A percentile compares a stretch with the other conserved stretches of the same genome.
Evolutionary conservation across 2,329 filamentous ascomycete genomes (phyloP).

Genomic region (Pseudogymnoascus sp.): DNA sequence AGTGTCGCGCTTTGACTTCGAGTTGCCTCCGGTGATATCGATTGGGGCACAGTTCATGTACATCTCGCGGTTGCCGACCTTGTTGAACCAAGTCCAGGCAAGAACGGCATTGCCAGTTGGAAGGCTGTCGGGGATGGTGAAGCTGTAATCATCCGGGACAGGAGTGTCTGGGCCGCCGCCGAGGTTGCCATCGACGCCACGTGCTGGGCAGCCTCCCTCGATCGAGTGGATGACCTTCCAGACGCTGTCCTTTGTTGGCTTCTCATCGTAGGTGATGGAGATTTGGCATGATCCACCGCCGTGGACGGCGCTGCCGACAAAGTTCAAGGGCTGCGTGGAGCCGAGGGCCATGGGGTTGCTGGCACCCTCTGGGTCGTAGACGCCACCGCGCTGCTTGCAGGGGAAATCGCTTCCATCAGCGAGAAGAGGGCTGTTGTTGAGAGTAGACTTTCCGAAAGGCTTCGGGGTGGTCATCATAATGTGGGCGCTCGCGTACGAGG

Average conservation of each 20-base stretch:
- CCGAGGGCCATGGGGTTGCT: conserved; percentile 60
- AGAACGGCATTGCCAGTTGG: conserved; percentile 71
- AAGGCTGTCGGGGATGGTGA: conserved; percentile 63
- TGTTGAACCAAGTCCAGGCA: conserved; percentile 95
- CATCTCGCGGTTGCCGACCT: conserved; percentile 85
- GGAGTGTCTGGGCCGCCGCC: conserved; percentile 36
- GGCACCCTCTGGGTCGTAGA: conserved; percentile 39
- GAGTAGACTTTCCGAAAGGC: conserved; percentile 47
- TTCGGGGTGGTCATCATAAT: conserved; percentile 64
- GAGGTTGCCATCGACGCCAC: conserved; percentile 50
- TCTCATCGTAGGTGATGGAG: conserved; percentile 70
- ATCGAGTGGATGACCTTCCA: conserved; percentile 91
- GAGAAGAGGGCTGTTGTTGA: conserved; percentile 59
- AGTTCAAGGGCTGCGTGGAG: conserved; percentile 51
- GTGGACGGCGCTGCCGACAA: conserved; percentile 69
- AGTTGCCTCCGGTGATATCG: conserved; percentile 47
- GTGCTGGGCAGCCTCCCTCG: conserved; percentile 74
- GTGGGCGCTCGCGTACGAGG: conserved; percentile 60
- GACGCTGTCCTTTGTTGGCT: conserved; percentile 56
- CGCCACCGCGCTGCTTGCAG: conserved; percentile 59
- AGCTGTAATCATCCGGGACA: conserved; percentile 56
- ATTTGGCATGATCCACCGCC: conserved; percentile 92
- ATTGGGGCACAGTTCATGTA: conserved; percentile 94
- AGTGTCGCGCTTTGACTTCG: conserved; percentile 36
- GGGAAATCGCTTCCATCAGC: conserved; percentile 64